phyloP scores from a whole-genome alignment of 2,329 filamentous ascomycete genomes.

The Colletotrichum sp. region DNA sequence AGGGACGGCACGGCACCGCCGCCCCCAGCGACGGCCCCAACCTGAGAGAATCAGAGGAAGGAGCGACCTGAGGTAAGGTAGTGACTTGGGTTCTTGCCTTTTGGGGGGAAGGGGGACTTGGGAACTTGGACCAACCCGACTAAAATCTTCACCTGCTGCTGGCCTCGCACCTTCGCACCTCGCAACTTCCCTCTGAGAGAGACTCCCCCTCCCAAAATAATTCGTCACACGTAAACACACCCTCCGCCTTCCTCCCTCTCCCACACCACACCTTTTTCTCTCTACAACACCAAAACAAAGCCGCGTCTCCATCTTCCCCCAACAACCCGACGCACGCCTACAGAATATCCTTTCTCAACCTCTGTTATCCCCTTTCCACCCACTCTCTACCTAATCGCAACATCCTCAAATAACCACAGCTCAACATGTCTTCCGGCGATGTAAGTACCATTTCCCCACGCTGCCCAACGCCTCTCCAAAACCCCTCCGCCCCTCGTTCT shows the following conservation, averaged over 20 bases:
- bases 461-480: conserved; percentile 18
- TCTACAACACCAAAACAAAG: conserved; percentile 21
- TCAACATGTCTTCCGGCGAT: conserved; percentile 25
- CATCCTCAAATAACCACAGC: conserved; percentile 4
- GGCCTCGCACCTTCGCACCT: conserved; percentile 7
- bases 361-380: background rate
- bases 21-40: background rate
- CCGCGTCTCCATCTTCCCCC: conserved; percentile 15
- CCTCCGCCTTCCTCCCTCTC: conserved; percentile 15
- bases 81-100: background rate
- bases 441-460: conserved; percentile 21
- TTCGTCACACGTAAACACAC: conserved; percentile 24
- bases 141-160: conserved; percentile 21
- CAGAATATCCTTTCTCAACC: background rate
- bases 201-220: conserved; percentile 18
- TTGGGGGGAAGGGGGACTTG: background rate
- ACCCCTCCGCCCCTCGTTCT: conserved; percentile 20
- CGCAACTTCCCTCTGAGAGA: conserved; percentile 18
- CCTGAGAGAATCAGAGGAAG: conserved; percentile 11
- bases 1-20: background rate
- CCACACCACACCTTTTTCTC: conserved; percentile 17
- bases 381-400: conserved; percentile 7
- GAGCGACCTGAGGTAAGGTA: background rate
- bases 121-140: conserved; percentile 15
- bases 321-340: conserved; percentile 11